Percentiles rank a stretch among this genome's conserved stretches.
Conservation (phyloP, 805 yeast species). For the Saturnispora saitoi region DNA sequence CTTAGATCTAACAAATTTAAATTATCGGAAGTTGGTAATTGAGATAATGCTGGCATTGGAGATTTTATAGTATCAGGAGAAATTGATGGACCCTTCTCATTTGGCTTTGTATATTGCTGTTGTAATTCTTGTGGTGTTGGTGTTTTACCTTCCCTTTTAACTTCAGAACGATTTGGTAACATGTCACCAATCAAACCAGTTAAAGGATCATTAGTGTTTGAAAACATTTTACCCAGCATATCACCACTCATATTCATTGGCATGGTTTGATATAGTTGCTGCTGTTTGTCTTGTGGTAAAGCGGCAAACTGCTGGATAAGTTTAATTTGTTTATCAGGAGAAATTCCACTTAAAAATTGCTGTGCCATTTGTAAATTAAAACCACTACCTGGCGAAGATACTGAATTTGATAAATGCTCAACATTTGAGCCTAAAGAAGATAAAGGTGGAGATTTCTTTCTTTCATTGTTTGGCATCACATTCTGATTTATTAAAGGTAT, state of each 20-base stretch:
- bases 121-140: conserved; percentile 18
- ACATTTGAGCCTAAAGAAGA: background rate
- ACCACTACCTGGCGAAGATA: background rate
- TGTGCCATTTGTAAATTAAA: conserved; percentile 3
- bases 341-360: conserved; percentile 12
- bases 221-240: conserved; percentile 3
- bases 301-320: conserved; percentile 13
- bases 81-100: conserved; percentile 18
- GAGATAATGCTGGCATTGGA: conserved; percentile 18
- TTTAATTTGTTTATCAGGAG: conserved; percentile 13
- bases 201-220: conserved; percentile 4
- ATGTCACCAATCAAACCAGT: conserved; percentile 10
- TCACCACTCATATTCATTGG: conserved; percentile 8
- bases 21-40: conserved; percentile 16
- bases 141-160: conserved; percentile 6
- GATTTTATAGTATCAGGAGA: conserved; percentile 27
- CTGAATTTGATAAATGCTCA: background rate
- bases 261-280: conserved; percentile 12
- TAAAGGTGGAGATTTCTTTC: background rate
- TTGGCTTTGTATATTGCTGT: conserved; percentile 17
- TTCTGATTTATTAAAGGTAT: background rate
- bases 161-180: conserved; percentile 6
- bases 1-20: conserved; percentile 70
- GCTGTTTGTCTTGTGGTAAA: conserved; percentile 15
- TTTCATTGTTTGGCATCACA: background rate